A percentile compares a stretch with the other conserved stretches of the same genome.
Conservation (phyloP, 1,284 basidiomycete genomes). For the Apiotrichum domesticum region DNA sequence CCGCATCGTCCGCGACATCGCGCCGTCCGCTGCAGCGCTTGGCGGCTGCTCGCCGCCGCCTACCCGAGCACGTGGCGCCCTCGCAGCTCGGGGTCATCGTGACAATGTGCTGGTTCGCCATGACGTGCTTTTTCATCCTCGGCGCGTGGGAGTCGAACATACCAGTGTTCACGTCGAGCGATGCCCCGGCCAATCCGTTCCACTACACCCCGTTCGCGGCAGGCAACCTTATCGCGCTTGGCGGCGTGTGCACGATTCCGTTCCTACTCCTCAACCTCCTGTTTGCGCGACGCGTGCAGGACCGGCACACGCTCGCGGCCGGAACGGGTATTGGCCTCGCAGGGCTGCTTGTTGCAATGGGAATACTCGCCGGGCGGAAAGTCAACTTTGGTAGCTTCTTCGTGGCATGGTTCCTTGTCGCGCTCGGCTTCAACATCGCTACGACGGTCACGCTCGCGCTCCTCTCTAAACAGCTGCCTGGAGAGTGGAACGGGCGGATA, state of each 20-base stretch:
- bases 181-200: conserved; percentile 6
- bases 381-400: conserved; percentile 7
- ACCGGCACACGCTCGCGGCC: conserved; percentile 7
- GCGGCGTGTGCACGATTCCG: conserved; percentile 7
- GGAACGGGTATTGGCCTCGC: neutral
- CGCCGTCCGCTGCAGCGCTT: neutral
- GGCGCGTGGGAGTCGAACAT: conserved; percentile 11
- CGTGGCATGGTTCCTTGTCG: conserved; percentile 9
- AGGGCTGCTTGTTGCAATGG: conserved; percentile 2
- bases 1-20: neutral
- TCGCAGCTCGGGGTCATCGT: conserved; percentile 1
- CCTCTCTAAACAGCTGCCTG: conserved; percentile 9
- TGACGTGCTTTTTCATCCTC: conserved; percentile 10
- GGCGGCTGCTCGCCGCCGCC: too few species aligned
- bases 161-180: conserved; percentile 3
- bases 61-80: neutral
- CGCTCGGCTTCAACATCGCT: conserved; percentile 10
- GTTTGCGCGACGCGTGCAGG: conserved; percentile 5
- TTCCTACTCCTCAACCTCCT: conserved; percentile 9
- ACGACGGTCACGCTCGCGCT: conserved; percentile 7
- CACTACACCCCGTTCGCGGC: conserved; percentile 9
- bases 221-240: conserved; percentile 10
- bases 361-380: neutral
- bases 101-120: conserved; percentile 10
- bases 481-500: conserved; percentile 8